Evolutionary conservation across 2,329 filamentous ascomycete genomes (phyloP).

Genomic region (Trichoderma sp.): DNA sequence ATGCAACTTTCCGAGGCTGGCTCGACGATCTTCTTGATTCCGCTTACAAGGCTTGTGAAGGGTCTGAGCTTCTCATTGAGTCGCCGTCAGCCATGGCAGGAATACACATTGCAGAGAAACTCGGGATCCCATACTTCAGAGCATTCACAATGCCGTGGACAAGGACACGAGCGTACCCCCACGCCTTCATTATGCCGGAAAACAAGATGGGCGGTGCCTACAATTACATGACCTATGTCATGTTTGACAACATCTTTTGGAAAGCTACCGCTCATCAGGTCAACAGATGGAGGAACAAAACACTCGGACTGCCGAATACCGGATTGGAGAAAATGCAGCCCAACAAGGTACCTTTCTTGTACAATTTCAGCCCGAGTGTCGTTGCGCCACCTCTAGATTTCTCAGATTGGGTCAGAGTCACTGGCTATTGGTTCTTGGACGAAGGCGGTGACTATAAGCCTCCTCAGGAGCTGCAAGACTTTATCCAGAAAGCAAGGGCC

Average conservation of each 20-base stretch:
- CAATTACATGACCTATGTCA: constrained; percentile 92
- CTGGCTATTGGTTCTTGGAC: constrained; percentile 97
- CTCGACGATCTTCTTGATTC: constrained; percentile 84
- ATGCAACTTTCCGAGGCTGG: constrained; percentile 88
- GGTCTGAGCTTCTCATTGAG: constrained; percentile 88
- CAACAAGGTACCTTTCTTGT: constrained; percentile 97
- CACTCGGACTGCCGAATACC: constrained; percentile 78
- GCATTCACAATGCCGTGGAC: constrained; percentile 99
- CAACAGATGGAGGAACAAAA: constrained; percentile 87
- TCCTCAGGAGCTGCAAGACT: constrained; percentile 73
- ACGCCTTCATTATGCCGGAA: constrained; percentile 91
- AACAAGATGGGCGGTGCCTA: constrained; percentile 94
- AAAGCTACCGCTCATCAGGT: constrained; percentile 88
- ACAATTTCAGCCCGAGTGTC: constrained; percentile 94
- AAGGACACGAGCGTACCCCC: constrained; percentile 89
- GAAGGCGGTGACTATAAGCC: constrained; percentile 73
- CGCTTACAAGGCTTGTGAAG: constrained; percentile 82
- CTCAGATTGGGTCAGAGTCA: constrained; percentile 96
- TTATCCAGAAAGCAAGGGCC: constrained; percentile 78
- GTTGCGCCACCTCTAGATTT: constrained; percentile 95
- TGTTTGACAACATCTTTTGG: constrained; percentile 98
- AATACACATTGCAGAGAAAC: constrained; percentile 93
- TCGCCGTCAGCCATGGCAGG: constrained; percentile 96
- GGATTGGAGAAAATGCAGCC: constrained; percentile 88
- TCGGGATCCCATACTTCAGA: constrained; percentile 92